A percentile compares a stretch with the other conserved stretches of the same genome.
These are phyloP conservation scores for Echium plantagineum DNA, from an alignment of 257 asterid genomes.

Conservation along the genomic window DNA sequence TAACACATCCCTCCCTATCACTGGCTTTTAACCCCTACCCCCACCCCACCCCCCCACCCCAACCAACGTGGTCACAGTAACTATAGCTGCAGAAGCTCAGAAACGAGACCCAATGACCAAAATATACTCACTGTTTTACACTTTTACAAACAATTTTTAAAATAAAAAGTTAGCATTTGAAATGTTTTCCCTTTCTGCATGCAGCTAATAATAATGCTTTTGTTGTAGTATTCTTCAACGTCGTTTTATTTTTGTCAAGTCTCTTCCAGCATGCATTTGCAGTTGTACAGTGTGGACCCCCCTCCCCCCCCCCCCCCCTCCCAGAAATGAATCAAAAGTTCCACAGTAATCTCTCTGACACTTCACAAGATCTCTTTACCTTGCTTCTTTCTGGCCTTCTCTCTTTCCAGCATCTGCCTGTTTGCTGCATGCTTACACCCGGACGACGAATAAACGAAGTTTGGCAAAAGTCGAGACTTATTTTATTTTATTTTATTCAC, in stretches of 20 bases:
- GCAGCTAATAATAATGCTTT: constrained; percentile 1
- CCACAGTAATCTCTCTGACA: constrained; percentile 35
- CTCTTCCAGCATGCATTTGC: constrained; percentile 31
- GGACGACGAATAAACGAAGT: too few relatives aligned
- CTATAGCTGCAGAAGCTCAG: not conserved
- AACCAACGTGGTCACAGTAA: not conserved
- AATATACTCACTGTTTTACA: not conserved
- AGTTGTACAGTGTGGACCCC: constrained; percentile 16
- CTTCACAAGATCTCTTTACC: constrained; percentile 62
- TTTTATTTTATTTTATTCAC: too few relatives aligned
- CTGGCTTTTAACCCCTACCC: too few relatives aligned
- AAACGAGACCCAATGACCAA: not conserved
- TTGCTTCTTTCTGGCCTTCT: not conserved
- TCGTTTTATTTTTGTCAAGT: constrained; percentile 39
- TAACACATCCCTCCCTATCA: not conserved
- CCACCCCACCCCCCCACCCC: too few relatives aligned
- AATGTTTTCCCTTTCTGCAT: not conserved
- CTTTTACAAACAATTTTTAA: not conserved
- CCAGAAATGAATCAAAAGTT: too few relatives aligned
- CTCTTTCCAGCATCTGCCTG: not conserved
- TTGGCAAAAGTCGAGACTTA: too few relatives aligned
- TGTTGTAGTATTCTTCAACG: constrained; percentile 31
- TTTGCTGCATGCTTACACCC: not conserved
- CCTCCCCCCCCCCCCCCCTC: constrained; percentile 14
- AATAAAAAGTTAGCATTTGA: not conserved